Base-by-base conservation (phyloP, 139 green algal species). In the Tetradesmus obliquus region DNA sequence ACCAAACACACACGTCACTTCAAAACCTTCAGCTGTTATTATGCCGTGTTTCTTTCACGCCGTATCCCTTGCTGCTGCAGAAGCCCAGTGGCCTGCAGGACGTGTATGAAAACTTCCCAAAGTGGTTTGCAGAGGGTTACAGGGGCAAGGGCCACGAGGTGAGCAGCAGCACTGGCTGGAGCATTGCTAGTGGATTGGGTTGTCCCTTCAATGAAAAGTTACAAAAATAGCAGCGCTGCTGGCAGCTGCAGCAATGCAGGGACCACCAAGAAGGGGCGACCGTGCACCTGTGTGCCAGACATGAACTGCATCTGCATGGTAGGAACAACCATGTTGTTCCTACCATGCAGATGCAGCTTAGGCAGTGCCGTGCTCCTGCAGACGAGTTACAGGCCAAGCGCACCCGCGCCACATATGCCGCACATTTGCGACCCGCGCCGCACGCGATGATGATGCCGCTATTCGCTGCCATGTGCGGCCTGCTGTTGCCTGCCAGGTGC, bases 91-190 rank as follows among this genome's bases (percentile, higher is more conserved):
- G 91, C 55, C 60, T 93, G 45, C 57, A 69, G 32, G 91, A 93
- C 1, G 91, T 93, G 58, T 91, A 83, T 60, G 51, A 84, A 10
- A 84, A 83, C 58, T 93, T 93, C 66, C 91, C 91, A 6, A 84
- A 91, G 22, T 88, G 62, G 72, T 93, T 93, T 90, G 76, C 83
- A 32, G 79, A 87, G 2, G 91, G 91, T 6, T 91, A 86, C 57
- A 91, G 51, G 79, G 91, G 91, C 76, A 90, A 86, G 45, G 90
- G 90, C 10, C 82, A 93, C 12, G 90, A 93, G 90, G 90, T 90
- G 24, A 2, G 79, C 32, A 58, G 79, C 79, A 58, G 79, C 79
- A 9, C 17, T 80, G 72, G 7, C 3, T 80, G 19, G 0, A 80
- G 72, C 4, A 80, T 7, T 9, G 32, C 20, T 51, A 32, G 22